These are phyloP conservation scores for Uronychia setigera DNA, from an alignment of 73 alveolate genomes.

Conservation along the genomic window DNA sequence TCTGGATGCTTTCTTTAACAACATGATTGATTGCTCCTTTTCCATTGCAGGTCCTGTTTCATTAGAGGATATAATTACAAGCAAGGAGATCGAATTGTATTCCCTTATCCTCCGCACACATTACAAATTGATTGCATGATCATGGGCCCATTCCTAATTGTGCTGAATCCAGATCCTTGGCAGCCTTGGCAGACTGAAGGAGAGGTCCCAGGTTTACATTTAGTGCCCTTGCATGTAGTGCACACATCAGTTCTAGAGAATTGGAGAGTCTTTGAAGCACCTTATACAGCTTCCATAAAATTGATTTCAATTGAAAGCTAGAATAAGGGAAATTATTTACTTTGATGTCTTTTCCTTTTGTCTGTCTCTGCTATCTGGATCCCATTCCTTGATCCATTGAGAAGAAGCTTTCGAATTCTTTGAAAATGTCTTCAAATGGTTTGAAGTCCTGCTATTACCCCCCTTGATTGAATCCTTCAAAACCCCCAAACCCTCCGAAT, in stretches of 20 bases:
- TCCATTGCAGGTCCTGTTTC: constrained; percentile 73
- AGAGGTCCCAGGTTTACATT: constrained; percentile 88
- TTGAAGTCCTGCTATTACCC: constrained; percentile 45
- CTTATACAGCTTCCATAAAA: constrained; percentile 88
- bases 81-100: constrained; percentile 77
- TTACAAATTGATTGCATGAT: constrained; percentile 73
- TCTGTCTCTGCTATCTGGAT: constrained; percentile 20
- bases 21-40: constrained; percentile 49
- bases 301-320: constrained; percentile 67
- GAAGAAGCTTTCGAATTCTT: constrained; percentile 82
- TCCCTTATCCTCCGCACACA: constrained; percentile 84
- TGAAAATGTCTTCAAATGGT: constrained; percentile 76
- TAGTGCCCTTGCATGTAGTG: constrained; percentile 82
- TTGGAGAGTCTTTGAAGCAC: constrained; percentile 63
- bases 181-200: constrained; percentile 83
- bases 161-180: constrained; percentile 81
- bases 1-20: constrained; percentile 70
- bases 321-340: constrained; percentile 15
- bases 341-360: constrained; percentile 70
- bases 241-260: constrained; percentile 69
- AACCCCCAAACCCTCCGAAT: constrained; percentile 48
- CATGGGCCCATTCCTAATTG: constrained; percentile 84
- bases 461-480: constrained; percentile 20
- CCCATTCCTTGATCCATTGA: constrained; percentile 72
- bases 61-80: constrained; percentile 5